Evolutionary conservation across 2,329 filamentous ascomycete species (phyloP), one percentile per base, ranked within the genome.

Genomic region (Thielaviopsis populi): DNA sequence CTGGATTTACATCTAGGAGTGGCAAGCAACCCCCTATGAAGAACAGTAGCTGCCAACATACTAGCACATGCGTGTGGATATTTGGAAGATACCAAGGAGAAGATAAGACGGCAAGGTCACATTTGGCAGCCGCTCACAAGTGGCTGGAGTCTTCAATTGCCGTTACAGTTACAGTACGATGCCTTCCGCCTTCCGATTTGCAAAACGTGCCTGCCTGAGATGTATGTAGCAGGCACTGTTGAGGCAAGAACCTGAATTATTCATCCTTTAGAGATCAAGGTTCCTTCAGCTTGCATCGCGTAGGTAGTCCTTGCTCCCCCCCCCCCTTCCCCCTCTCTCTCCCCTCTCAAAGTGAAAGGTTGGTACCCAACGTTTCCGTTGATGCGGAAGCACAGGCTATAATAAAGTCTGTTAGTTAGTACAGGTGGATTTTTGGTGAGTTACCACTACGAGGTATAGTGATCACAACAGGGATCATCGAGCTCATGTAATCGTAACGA

Each of bases 301-400:
- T n/a, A n/a, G n/a, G n/a, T n/a, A n/a, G n/a, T n/a, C n/a, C n/a
- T n/a, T n/a, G n/a, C n/a, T n/a, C n/a, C n/a, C n/a, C n/a, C n/a
- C n/a, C n/a, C n/a, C n/a, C n/a, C n/a, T n/a, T n/a, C n/a, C n/a
- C n/a, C n/a, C n/a, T n/a, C n/a, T n/a, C n/a, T n/a, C n/a, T n/a
- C n/a, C n/a, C n/a, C n/a, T n/a, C n/a, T n/a, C n/a, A 37, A 30
- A n/a, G 24, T 61, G 30, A 19, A 46, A 22, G 50, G 46, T 64
- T 64, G 37, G 56, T 56, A 61, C 63, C 59, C 63, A 64, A 64
- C 63, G 59, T 27, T 64, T 64, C 63, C 59, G 17, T 33, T 13
- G 17, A 33, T 22, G 53, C 30, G 53, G 53, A 56, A 37, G 53
- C 53, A 56, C 53, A 27, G 53, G 53, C 53, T 56, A 33, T 56